Conservation (phyloP, 495 filamentous ascomycete genomes). For the Articulospora tetracladia region DNA sequence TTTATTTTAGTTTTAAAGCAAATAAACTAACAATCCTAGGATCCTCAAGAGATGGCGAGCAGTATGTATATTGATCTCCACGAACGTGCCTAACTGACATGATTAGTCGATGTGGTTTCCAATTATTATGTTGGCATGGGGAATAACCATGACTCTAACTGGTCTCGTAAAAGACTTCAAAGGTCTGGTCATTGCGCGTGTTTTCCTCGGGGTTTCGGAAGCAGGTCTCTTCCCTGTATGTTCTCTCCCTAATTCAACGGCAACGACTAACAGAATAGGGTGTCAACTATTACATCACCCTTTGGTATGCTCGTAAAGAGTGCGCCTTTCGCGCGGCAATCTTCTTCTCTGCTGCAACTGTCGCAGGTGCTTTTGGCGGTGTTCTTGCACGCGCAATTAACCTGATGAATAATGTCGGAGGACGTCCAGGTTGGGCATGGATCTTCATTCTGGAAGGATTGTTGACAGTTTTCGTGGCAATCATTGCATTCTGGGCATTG, state of each 20-base stretch:
- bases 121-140: slow-evolving; percentile 28
- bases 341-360: slow-evolving; percentile 23
- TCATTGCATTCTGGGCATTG: slow-evolving; percentile 55
- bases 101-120: slow-evolving; percentile 20
- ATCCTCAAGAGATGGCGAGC: slow-evolving; percentile 1
- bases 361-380: slow-evolving; percentile 35
- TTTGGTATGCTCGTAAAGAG: slow-evolving; percentile 55
- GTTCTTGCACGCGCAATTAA: slow-evolving; percentile 49
- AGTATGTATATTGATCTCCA: neutral
- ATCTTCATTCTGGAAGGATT: slow-evolving; percentile 27
- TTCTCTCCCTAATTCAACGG: neutral
- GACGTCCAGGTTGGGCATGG: slow-evolving; percentile 33
- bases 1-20: neutral
- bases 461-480: slow-evolving; percentile 47
- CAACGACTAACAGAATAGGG: slow-evolving; percentile 23
- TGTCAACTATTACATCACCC: slow-evolving; percentile 50
- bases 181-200: slow-evolving; percentile 58
- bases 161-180: slow-evolving; percentile 61
- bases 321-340: slow-evolving; percentile 50
- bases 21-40: neutral
- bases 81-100: neutral
- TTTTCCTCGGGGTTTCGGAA: slow-evolving; percentile 66
- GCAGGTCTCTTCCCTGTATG: slow-evolving; percentile 63
- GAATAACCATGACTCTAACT: slow-evolving; percentile 57
- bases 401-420: slow-evolving; percentile 32